phyloP scores from a whole-genome alignment of 805 yeast species.

The Saturnispora ahearnii region DNA sequence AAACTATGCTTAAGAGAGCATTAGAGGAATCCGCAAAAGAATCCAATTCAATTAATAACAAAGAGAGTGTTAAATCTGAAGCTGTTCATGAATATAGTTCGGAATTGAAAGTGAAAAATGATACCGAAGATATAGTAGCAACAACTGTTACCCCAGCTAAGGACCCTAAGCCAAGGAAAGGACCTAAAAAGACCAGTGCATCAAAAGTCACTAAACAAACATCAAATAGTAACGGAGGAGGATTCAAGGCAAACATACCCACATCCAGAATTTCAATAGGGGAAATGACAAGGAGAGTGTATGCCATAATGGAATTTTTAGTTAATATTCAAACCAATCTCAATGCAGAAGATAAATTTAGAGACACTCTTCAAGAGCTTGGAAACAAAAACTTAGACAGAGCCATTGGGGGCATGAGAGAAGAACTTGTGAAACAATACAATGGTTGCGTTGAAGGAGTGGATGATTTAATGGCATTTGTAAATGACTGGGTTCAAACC shows the following conservation, averaged over 20 bases:
- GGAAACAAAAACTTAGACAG: constrained; percentile 23
- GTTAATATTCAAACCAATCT: constrained; percentile 81
- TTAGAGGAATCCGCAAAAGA: constrained; percentile 50
- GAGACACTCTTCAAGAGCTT: constrained; percentile 26
- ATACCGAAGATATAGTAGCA: not conserved
- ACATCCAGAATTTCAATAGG: constrained; percentile 62
- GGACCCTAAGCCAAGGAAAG: not conserved
- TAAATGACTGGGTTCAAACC: constrained; percentile 68
- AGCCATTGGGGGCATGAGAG: constrained; percentile 28
- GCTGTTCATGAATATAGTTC: not conserved
- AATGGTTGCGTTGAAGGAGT: constrained; percentile 54
- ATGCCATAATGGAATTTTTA: constrained; percentile 85
- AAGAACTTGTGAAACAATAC: constrained; percentile 39
- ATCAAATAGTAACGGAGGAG: constrained; percentile 37
- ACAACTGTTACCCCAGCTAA: not conserved
- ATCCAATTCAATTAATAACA: constrained; percentile 14
- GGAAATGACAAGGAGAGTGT: constrained; percentile 82
- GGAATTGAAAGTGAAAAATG: not conserved
- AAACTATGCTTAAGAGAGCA: constrained; percentile 33
- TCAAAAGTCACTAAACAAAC: not conserved
- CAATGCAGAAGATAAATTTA: constrained; percentile 59
- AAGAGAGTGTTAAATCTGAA: constrained; percentile 20
- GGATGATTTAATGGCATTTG: constrained; percentile 64
- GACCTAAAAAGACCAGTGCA: not conserved
- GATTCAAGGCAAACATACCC: constrained; percentile 76